A percentile compares a stretch with the other conserved stretches of the same genome.
Conservation (phyloP, 202 grass and related monocot species). For the Schoenoplectus triqueter region DNA sequence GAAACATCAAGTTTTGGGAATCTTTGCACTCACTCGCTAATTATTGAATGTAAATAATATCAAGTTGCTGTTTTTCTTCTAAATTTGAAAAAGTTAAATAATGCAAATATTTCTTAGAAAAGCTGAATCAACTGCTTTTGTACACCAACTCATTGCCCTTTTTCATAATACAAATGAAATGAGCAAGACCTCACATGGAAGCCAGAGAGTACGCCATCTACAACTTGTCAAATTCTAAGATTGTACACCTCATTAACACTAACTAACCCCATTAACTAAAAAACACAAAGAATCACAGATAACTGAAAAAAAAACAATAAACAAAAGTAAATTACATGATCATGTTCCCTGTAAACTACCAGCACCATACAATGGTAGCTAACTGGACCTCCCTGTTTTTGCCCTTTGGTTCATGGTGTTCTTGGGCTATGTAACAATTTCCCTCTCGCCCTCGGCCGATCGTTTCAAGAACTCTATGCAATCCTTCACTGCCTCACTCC, state of each 20-base stretch:
- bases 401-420: constrained; percentile 1
- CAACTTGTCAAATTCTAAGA: constrained; percentile 24
- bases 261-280: constrained; percentile 27
- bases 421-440: constrained; percentile 44
- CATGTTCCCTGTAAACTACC: neutral
- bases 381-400: neutral
- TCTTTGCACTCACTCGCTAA: neutral
- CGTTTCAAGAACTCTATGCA: constrained; percentile 86
- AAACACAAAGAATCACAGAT: neutral
- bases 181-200: constrained; percentile 32
- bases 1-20: neutral
- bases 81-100: constrained; percentile 26
- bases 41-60: neutral
- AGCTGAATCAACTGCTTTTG: constrained; percentile 15
- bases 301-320: neutral
- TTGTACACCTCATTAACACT: constrained; percentile 29
- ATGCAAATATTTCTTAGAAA: constrained; percentile 6
- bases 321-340: neutral
- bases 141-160: constrained; percentile 11
- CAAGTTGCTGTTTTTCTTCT: constrained; percentile 29
- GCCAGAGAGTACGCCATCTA: constrained; percentile 10
- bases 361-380: neutral
- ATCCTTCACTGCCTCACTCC: constrained; percentile 72
- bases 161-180: constrained; percentile 16
- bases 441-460: constrained; percentile 54